phyloP scores from a whole-genome alignment of 2,329 filamentous ascomycete genomes.

The Penicillium sp. region DNA sequence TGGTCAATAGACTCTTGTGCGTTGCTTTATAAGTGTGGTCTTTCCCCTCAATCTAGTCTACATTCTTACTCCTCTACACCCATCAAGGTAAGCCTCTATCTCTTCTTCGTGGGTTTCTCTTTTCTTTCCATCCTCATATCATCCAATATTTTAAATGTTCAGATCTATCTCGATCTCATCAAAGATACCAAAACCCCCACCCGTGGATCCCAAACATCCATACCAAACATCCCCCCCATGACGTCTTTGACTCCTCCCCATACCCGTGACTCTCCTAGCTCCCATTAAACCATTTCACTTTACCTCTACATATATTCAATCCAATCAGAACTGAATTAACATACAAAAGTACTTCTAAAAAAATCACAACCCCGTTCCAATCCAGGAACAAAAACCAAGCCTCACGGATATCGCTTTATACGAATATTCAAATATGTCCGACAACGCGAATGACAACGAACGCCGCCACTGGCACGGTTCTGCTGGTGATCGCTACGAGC shows the following conservation, averaged over 20 bases:
- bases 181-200: background rate
- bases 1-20: too few relatives aligned
- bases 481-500: constrained; percentile 36
- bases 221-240: constrained; percentile 9
- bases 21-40: too few relatives aligned
- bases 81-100: background rate
- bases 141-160: background rate
- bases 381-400: background rate
- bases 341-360: background rate
- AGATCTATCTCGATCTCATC: background rate
- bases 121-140: background rate
- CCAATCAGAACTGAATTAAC: background rate
- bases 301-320: background rate
- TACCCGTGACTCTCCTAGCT: background rate
- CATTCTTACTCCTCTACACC: too few relatives aligned
- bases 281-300: background rate
- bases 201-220: background rate
- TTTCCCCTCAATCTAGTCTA: too few relatives aligned
- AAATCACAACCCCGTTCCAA: background rate
- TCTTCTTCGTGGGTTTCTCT: background rate
- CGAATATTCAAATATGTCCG: constrained; percentile 7
- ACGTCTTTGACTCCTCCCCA: constrained; percentile 23
- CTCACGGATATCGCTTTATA: constrained; percentile 2
- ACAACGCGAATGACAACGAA: constrained; percentile 25
- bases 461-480: constrained; percentile 38